phyloP scores from a whole-genome alignment of 2,329 filamentous ascomycete species.

The Calycina herbarum region DNA sequence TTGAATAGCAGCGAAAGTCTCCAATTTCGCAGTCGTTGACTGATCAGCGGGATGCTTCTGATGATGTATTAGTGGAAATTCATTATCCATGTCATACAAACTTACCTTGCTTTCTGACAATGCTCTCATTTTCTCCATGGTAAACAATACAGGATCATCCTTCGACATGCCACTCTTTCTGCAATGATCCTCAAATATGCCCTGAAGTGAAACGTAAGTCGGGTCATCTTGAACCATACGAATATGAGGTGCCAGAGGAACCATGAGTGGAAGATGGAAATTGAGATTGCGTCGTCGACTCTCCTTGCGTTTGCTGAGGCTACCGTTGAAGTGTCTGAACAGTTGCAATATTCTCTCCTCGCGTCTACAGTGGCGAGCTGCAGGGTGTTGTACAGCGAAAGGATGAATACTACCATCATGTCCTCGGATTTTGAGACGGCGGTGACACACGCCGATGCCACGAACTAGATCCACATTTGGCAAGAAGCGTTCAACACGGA shows the following conservation, averaged over 20 bases:
- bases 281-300: conserved; percentile 89
- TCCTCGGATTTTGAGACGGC: conserved; percentile 91
- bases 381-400: conserved; percentile 95
- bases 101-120: conserved; percentile 59
- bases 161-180: conserved; percentile 83
- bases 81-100: conserved; percentile 1
- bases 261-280: conserved; percentile 94
- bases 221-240: conserved; percentile 94
- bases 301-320: conserved; percentile 89
- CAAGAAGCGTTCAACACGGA: conserved; percentile 94
- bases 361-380: conserved; percentile 84
- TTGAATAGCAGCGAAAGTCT: conserved; percentile 94
- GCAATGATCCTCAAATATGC: conserved; percentile 95
- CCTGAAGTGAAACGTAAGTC: conserved; percentile 91
- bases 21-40: conserved; percentile 70
- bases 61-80: conserved; percentile 36
- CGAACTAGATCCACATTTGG: conserved; percentile 92
- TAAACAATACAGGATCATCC: conserved; percentile 92
- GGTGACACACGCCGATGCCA: conserved; percentile 86
- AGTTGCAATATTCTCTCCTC: conserved; percentile 95
- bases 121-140: conserved; percentile 87
- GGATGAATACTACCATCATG: conserved; percentile 97
- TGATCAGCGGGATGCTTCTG: conserved; percentile 69
- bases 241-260: conserved; percentile 91
- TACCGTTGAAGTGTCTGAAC: conserved; percentile 96